These are phyloP conservation scores for Hanseniaspora meyeri DNA, from an alignment of 805 yeast species.

Conservation along the genomic window DNA sequence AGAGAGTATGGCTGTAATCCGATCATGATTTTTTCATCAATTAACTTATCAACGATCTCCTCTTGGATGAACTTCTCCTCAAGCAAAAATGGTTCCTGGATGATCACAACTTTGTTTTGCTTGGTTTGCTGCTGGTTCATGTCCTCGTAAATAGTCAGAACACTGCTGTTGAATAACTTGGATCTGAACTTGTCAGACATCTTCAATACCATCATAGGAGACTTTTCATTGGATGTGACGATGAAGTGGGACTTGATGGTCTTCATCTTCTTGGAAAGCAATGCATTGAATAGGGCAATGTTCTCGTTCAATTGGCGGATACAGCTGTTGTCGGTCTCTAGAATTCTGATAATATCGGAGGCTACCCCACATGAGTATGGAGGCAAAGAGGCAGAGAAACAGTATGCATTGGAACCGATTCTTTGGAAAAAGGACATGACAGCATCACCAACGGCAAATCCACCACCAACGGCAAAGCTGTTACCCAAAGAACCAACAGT, in stretches of 20 bases:
- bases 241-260: constrained; percentile 23
- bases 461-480: constrained; percentile 78
- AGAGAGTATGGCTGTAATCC: constrained; percentile 52
- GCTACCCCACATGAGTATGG: constrained; percentile 70
- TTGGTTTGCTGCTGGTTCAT: constrained; percentile 24
- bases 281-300: constrained; percentile 29
- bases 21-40: constrained; percentile 44
- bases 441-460: constrained; percentile 76
- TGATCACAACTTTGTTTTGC: constrained; percentile 24
- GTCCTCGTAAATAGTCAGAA: constrained; percentile 22
- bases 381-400: constrained; percentile 88
- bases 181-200: constrained; percentile 34
- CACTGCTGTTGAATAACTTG: constrained; percentile 23
- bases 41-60: constrained; percentile 47
- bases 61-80: constrained; percentile 55
- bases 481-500: constrained; percentile 79
- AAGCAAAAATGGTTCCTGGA: constrained; percentile 28
- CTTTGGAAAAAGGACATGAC: constrained; percentile 87
- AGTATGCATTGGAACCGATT: constrained; percentile 78
- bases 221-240: constrained; percentile 43
- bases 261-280: constrained; percentile 30
- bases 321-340: constrained; percentile 30
- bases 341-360: constrained; percentile 40
- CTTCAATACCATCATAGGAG: constrained; percentile 61
- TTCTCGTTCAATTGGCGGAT: constrained; percentile 32